Conservation (phyloP, 148 eudicot species). For the Tetragonia tetragonoides region DNA sequence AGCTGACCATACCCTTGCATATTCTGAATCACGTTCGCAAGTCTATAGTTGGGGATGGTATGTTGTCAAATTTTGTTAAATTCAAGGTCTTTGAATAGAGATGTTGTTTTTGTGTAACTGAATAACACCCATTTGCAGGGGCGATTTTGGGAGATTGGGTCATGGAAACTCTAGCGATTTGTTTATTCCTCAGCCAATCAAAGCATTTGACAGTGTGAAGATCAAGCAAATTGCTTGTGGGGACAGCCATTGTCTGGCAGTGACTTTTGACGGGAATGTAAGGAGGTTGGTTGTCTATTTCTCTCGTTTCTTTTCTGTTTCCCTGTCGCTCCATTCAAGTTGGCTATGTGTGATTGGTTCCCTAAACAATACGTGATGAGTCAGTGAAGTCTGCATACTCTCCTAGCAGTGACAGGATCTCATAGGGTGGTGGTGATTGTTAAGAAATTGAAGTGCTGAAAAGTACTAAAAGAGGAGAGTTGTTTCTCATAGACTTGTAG, state of each 20-base stretch:
- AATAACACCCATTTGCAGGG: slow-evolving; percentile 46
- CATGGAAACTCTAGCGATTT: slow-evolving; percentile 96
- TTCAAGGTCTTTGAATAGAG: background rate
- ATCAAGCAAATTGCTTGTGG: slow-evolving; percentile 97
- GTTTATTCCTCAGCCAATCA: slow-evolving; percentile 87
- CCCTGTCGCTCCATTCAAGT: background rate
- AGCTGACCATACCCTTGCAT: slow-evolving; percentile 91
- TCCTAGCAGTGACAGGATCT: too few relatives aligned
- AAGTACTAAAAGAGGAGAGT: background rate
- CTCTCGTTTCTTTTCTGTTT: slow-evolving; percentile 1
- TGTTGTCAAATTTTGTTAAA: slow-evolving; percentile 15
- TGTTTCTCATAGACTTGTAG: background rate
- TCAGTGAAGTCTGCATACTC: background rate
- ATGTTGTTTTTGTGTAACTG: slow-evolving; percentile 4
- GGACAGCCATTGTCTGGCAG: slow-evolving; percentile 97
- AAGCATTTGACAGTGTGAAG: slow-evolving; percentile 61
- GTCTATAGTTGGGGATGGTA: slow-evolving; percentile 99
- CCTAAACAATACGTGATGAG: background rate
- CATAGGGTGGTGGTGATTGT: too few relatives aligned
- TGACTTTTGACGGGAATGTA: slow-evolving; percentile 83
- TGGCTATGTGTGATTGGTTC: background rate
- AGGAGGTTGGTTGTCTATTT: slow-evolving; percentile 58
- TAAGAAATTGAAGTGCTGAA: background rate
- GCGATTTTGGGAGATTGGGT: slow-evolving; percentile 99
- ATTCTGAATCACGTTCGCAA: slow-evolving; percentile 64